Evolutionary conservation across 768 basidiomycete genomes (phyloP).

Genomic region (Tylopilus cervinicoccineus): DNA sequence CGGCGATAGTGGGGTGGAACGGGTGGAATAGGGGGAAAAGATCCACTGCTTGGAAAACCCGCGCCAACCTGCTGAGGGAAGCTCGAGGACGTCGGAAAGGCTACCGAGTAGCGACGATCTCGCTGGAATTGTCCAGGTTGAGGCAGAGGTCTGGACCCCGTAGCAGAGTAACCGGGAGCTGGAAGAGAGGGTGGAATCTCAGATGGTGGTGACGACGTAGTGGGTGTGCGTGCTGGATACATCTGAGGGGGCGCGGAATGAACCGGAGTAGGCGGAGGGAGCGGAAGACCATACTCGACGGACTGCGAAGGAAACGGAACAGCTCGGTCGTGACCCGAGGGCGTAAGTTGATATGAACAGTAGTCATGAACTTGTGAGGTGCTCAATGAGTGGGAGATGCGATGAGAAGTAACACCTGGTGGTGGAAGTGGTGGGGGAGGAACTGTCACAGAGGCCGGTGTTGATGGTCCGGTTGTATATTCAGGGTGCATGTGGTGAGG

Average conservation of each 20-base stretch:
- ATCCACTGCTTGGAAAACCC: conserved; percentile 14
- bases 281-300: conserved; percentile 20
- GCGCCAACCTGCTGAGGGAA: conserved; percentile 26
- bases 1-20: conserved; percentile 34
- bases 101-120: conserved; percentile 30
- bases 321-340: conserved; percentile 19
- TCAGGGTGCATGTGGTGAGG: conserved; percentile 16
- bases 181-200: conserved; percentile 12
- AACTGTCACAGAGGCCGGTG: conserved; percentile 3
- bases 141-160: conserved; percentile 30
- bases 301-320: conserved; percentile 23
- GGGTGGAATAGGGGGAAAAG: conserved; percentile 16
- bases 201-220: conserved; percentile 25
- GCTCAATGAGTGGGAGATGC: conserved; percentile 28
- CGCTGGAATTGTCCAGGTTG: conserved; percentile 30
- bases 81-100: conserved; percentile 28
- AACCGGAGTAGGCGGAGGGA: conserved; percentile 19
- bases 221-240: conserved; percentile 15
- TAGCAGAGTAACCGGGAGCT: background rate
- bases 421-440: conserved; percentile 12
- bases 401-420: conserved; percentile 11
- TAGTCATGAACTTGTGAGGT: conserved; percentile 26
- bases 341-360: conserved; percentile 18
- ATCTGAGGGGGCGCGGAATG: conserved; percentile 26
- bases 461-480: conserved; percentile 10